Conservation (phyloP, 2,329 filamentous ascomycete genomes). For the Aspergillus pseudoglaucus region DNA sequence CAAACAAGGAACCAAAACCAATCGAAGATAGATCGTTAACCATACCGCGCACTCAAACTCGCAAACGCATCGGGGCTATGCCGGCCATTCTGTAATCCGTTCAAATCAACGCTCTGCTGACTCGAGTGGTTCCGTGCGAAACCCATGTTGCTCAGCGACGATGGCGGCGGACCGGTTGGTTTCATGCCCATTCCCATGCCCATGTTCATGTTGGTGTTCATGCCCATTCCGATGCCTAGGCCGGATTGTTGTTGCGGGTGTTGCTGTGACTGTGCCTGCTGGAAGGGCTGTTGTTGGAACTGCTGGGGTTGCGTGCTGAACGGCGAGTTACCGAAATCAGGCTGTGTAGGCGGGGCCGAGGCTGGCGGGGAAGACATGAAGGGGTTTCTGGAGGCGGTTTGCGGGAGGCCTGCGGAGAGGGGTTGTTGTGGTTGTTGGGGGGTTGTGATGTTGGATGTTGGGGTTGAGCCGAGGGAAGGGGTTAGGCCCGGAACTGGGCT, state of each 20-base stretch:
- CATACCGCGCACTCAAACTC: conserved; percentile 42
- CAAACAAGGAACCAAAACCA: not conserved
- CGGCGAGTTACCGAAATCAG: not conserved
- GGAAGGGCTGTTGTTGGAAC: not conserved
- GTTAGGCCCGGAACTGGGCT: conserved; percentile 16
- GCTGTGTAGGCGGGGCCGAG: not conserved
- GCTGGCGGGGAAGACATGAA: conserved; percentile 11
- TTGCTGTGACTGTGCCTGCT: not conserved
- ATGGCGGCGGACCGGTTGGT: conserved; percentile 10
- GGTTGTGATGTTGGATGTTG: conserved; percentile 6
- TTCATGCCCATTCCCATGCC: conserved; percentile 6
- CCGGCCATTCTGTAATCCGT: conserved; percentile 40
- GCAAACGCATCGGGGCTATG: conserved; percentile 48
- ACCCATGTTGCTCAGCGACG: conserved; percentile 4
- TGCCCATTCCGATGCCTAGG: conserved; percentile 5
- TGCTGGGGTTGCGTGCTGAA: conserved; percentile 1
- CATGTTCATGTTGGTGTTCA: not conserved
- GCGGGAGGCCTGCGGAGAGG: conserved; percentile 12
- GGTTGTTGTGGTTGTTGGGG: conserved; percentile 14
- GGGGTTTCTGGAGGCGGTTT: conserved; percentile 21
- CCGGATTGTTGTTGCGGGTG: conserved; percentile 6
- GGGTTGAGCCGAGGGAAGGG: conserved; percentile 14
- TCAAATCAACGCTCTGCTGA: conserved; percentile 45
- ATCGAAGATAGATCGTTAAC: conserved; percentile 14
- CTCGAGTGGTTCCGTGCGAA: conserved; percentile 36